Evolutionary conservation across 2,329 filamentous ascomycete genomes (phyloP).

Genomic region (Juglanconis oblonga): DNA sequence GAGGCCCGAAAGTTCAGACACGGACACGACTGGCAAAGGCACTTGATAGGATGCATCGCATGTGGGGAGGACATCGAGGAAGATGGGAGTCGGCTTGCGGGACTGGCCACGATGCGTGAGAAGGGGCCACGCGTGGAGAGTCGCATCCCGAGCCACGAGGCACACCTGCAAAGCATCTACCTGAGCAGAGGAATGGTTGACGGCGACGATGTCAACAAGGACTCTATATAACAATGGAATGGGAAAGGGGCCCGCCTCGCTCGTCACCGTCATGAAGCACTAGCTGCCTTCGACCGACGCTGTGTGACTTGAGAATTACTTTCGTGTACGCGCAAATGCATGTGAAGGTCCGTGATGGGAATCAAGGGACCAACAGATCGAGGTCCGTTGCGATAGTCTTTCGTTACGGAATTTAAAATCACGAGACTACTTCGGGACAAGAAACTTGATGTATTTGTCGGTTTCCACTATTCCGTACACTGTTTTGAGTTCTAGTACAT

Average conservation of each 20-base stretch:
- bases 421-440: too few relatives aligned
- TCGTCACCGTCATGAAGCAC: background rate
- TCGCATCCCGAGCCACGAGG: background rate
- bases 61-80: background rate
- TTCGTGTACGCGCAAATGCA: background rate
- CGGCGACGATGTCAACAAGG: conserved; percentile 10
- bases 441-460: too few relatives aligned
- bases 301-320: background rate
- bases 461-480: too few relatives aligned
- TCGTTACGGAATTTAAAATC: too few relatives aligned
- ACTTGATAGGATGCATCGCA: background rate
- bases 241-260: background rate
- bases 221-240: background rate
- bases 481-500: too few relatives aligned
- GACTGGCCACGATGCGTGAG: background rate
- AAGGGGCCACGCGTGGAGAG: background rate
- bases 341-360: background rate
- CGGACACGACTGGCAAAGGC: background rate
- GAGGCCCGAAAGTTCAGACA: background rate
- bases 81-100: background rate
- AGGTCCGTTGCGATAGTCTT: too few relatives aligned
- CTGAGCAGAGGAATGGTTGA: background rate
- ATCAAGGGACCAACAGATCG: background rate
- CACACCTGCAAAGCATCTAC: background rate
- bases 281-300: background rate